Evolutionary conservation across 345 rosid genomes (phyloP).

Genomic region (Luvunga scandens): DNA sequence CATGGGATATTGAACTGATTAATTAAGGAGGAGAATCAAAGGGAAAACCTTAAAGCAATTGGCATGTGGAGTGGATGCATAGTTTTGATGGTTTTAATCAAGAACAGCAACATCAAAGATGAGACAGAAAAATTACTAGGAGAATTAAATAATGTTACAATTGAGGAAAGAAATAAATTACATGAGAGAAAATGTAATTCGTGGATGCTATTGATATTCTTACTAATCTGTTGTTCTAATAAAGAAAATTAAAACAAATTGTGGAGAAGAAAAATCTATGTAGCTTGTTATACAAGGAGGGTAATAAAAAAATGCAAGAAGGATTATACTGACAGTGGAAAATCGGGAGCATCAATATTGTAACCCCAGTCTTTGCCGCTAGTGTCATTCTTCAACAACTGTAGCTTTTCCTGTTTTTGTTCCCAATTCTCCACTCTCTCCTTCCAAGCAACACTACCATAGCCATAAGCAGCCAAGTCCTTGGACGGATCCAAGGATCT

Average conservation of each 20-base stretch:
- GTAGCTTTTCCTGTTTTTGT: slow-evolving; percentile 34
- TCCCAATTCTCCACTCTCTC: slow-evolving; percentile 53
- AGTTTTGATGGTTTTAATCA: background rate
- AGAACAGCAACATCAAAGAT: background rate
- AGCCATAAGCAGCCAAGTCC: slow-evolving; percentile 57
- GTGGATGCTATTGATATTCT: background rate
- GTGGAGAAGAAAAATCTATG: background rate
- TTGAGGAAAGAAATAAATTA: background rate
- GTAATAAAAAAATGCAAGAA: background rate
- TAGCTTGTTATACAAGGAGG: background rate
- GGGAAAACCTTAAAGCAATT: background rate
- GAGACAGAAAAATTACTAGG: background rate
- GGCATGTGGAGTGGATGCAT: background rate
- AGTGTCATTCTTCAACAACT: slow-evolving; percentile 22
- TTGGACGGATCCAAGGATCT: slow-evolving; percentile 50
- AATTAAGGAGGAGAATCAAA: background rate
- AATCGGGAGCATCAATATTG: slow-evolving; percentile 37
- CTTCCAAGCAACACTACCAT: slow-evolving; percentile 57
- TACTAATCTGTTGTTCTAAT: background rate
- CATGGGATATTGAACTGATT: background rate
- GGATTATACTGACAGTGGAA: slow-evolving; percentile 41
- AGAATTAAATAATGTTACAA: background rate
- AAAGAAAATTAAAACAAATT: background rate
- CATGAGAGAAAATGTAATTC: background rate
- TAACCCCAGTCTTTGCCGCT: slow-evolving; percentile 33